Base-by-base conservation (phyloP, 768 basidiomycete species). In the Rubroboletus pulcherrimus region DNA sequence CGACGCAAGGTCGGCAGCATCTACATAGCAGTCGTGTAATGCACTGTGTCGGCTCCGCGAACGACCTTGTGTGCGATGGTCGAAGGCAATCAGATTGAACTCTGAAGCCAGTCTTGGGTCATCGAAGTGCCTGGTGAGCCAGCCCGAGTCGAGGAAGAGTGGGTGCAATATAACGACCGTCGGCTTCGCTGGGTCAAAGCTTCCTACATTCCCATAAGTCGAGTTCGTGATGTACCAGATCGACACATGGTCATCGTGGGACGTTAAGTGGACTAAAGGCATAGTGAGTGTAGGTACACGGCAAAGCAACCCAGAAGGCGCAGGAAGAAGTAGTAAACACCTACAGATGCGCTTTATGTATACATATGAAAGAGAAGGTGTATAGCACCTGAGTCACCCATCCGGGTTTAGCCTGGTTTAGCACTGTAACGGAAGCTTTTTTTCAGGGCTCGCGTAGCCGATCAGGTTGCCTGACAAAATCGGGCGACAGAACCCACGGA, bases 71-170 rank as follows among this genome's bases (percentile, higher is more conserved):
- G 79, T 77, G 11, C 90, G 82, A 63, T 82, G 80, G 67, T 91
- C 89, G 66, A 91, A 86, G 7, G 86, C 86, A 58, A 91, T 83
- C 31, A 91, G 67, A 65, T 91, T 91, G 71, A 78, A 90, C 40
- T 74, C 69, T 0, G 70, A 66, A 57, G 77, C 69, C 26, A 92
- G 71, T 41, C 88, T 78, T 0, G 80, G 79, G 68, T 91, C 88
- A 29, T 82, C 82, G 46, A 89, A 78, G 50, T 90, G 87, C 31
- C 78, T 74, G 30, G 78, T 75, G 54, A 87, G 72, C 87, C 87
- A 92, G 47, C 80, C 75, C 2, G 82, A 82, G 71, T 89, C 86
- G 53, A 91, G 75, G 65, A 85, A 83, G 41, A 80, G 68, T 12
- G 88, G 87, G 61, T 85, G 88, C 0, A 91, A 71, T 52, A 91